Conservation (phyloP, 192 early-diverging fungal genomes). For the Ambispora gerdemannii region DNA sequence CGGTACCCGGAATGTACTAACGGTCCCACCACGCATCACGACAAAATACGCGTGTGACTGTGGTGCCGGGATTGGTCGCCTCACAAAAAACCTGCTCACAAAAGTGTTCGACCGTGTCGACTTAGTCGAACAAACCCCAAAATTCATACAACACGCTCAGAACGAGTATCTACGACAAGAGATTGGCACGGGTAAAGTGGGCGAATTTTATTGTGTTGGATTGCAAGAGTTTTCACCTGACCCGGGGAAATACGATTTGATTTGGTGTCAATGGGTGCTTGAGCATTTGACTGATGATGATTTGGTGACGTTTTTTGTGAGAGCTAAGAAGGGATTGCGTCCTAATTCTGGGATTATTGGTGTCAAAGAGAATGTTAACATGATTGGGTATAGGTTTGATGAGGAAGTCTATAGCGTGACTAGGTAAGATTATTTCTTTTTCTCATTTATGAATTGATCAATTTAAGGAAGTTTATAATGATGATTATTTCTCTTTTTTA, state of each 20-base stretch:
- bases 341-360: conserved; percentile 76
- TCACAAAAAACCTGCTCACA: conserved; percentile 81
- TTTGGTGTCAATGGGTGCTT: conserved; percentile 98
- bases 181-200: conserved; percentile 52
- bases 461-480: not conserved
- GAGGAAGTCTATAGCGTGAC: conserved; percentile 82
- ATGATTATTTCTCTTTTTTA: not conserved
- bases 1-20: conserved; percentile 28
- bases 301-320: conserved; percentile 74
- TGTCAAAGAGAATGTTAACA: conserved; percentile 88
- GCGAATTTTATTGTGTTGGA: conserved; percentile 67
- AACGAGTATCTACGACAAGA: conserved; percentile 58
- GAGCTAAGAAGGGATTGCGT: conserved; percentile 69
- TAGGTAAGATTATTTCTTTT: conserved; percentile 32
- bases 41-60: conserved; percentile 65
- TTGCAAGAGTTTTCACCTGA: conserved; percentile 79
- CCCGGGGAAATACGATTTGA: conserved; percentile 75
- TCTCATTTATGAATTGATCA: not conserved
- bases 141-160: conserved; percentile 75
- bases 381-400: conserved; percentile 66
- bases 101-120: conserved; percentile 82
- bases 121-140: conserved; percentile 80
- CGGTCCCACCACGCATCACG: conserved; percentile 25
- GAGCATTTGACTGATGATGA: conserved; percentile 91
- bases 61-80: conserved; percentile 93